A percentile compares a stretch with the other conserved stretches of the same genome.
phyloP scores from a whole-genome alignment of 768 basidiomycete genomes.

The Mycena vulgaris region DNA sequence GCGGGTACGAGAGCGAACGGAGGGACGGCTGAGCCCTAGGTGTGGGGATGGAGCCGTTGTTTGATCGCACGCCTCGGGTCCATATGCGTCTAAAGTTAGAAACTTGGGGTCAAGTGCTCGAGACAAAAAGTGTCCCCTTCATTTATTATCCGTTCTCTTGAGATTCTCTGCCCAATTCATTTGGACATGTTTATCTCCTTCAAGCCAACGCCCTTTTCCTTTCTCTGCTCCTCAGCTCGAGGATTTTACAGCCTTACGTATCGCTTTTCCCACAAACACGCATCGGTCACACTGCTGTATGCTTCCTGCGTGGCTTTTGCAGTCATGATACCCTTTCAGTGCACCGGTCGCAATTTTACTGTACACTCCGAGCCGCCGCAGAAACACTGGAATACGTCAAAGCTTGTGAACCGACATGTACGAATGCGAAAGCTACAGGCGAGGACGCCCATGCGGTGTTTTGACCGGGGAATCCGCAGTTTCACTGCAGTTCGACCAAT shows the following conservation, averaged over 20 bases:
- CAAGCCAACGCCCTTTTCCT: conserved; percentile 7
- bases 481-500: background rate
- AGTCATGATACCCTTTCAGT: conserved; percentile 2
- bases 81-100: conserved; percentile 13
- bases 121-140: conserved; percentile 1
- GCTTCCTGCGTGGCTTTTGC: conserved; percentile 1
- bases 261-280: background rate
- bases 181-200: too few relatives aligned
- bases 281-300: background rate
- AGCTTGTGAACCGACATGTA: background rate
- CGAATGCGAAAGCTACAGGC: conserved; percentile 3
- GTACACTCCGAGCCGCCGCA: too few relatives aligned
- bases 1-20: conserved; percentile 5
- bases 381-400: background rate
- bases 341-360: too few relatives aligned
- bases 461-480: background rate
- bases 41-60: conserved; percentile 2
- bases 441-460: background rate
- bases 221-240: conserved; percentile 12
- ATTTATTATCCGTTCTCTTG: conserved; percentile 6
- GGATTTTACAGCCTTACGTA: background rate
- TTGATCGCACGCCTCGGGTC: conserved; percentile 3
- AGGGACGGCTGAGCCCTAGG: conserved; percentile 2
- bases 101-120: conserved; percentile 12
- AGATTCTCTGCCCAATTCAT: too few relatives aligned